Conservation (phyloP, 129 eudicot species). For the sunflower (Helianthus annuus) region HanXRQr2.0-SUNRISE NC_035433.2:128467249-128467748, state of each 20-base stretch:
- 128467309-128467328: conserved; percentile 32
- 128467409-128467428: conserved; percentile 7
- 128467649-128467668: neutral
- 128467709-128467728: neutral
- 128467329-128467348: conserved; percentile 20
- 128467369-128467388: conserved; percentile 25
- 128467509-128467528: neutral
- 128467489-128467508: neutral
- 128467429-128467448: neutral
- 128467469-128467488: neutral
- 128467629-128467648: neutral
- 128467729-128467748: too few relatives aligned
- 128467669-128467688: neutral
- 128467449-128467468: neutral
- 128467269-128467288: conserved; percentile 44
- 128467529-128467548: neutral
- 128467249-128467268: neutral
- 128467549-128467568: neutral
- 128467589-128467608: neutral
- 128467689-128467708: neutral
- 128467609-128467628: neutral
- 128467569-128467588: neutral
- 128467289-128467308: conserved; percentile 38
- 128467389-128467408: conserved; percentile 34
- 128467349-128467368: conserved; percentile 34